phyloP scores from a whole-genome alignment of 2,329 filamentous ascomycete species.

The Chaetomium olivaceum region DNA sequence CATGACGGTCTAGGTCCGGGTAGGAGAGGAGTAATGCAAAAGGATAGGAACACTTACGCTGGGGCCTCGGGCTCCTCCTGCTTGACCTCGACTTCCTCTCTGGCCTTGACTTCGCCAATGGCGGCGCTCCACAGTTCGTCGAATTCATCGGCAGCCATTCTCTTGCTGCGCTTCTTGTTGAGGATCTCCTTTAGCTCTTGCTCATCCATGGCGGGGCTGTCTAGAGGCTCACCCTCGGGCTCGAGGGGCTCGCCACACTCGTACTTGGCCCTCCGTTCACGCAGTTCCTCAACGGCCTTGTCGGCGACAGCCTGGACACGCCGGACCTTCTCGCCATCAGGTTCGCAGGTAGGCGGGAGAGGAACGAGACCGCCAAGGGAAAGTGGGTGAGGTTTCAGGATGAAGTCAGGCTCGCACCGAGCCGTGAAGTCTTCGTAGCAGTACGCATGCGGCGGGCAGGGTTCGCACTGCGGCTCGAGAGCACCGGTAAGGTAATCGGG shows the following conservation, averaged over 20 bases:
- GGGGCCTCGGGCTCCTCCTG: constrained; percentile 36
- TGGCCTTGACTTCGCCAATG: constrained; percentile 67
- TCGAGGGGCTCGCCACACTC: constrained; percentile 78
- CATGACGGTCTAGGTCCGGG: neutral
- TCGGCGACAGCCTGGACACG: constrained; percentile 86
- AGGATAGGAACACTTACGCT: constrained; percentile 51
- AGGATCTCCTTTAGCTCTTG: constrained; percentile 77
- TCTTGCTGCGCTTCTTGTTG: constrained; percentile 73
- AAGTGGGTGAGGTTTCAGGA: constrained; percentile 81
- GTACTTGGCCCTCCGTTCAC: constrained; percentile 81
- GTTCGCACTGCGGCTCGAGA: constrained; percentile 80
- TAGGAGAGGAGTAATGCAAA: constrained; percentile 18
- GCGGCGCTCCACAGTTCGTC: constrained; percentile 81
- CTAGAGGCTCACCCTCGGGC: constrained; percentile 59
- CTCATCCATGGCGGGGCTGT: constrained; percentile 63
- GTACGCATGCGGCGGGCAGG: constrained; percentile 85
- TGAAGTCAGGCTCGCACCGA: constrained; percentile 82
- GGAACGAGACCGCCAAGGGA: constrained; percentile 79
- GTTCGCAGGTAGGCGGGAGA: constrained; percentile 86
- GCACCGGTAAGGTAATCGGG: constrained; percentile 72
- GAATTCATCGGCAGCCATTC: constrained; percentile 84
- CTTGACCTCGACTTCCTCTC: constrained; percentile 61
- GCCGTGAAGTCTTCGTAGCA: constrained; percentile 79
- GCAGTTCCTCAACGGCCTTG: constrained; percentile 80
- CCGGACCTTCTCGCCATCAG: constrained; percentile 88